Conservation (phyloP, 345 rosid genomes). For the Lenwebbia sp. region DNA sequence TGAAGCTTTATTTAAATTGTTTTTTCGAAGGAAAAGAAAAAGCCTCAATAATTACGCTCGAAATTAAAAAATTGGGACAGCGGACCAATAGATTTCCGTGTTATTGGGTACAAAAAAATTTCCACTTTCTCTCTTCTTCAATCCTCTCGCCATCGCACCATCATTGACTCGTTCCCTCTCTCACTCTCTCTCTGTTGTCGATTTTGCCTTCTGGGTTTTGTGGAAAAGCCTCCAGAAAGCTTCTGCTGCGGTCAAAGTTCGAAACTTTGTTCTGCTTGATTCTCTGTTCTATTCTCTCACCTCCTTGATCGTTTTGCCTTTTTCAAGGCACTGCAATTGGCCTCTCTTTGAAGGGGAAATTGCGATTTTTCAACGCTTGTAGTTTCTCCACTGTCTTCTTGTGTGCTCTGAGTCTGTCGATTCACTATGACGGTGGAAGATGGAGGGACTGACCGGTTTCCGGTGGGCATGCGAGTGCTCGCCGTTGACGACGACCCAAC, state of each 20-base stretch:
- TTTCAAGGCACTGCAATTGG: background rate
- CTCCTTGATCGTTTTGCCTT: background rate
- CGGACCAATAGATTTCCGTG: background rate
- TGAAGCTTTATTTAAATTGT: background rate
- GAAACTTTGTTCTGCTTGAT: background rate
- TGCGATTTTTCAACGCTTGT: background rate
- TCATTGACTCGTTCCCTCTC: background rate
- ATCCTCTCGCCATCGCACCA: background rate
- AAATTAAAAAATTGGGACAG: background rate
- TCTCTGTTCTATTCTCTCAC: background rate
- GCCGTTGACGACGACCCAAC: slow-evolving; percentile 66
- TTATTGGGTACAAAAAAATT: background rate
- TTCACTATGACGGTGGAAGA: slow-evolving; percentile 29
- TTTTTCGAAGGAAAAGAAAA: background rate
- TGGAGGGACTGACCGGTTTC: slow-evolving; percentile 22
- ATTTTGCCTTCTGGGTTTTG: background rate
- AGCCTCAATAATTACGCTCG: background rate
- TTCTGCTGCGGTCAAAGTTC: background rate
- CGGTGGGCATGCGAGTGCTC: slow-evolving; percentile 50
- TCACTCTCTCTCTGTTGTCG: background rate
- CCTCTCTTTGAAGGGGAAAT: background rate
- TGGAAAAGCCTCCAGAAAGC: background rate
- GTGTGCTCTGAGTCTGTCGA: slow-evolving; percentile 5
- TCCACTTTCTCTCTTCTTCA: background rate
- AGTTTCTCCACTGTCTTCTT: background rate